Percentiles rank a stretch among this genome's conserved stretches.
Conservation (phyloP, 192 early-diverging fungal genomes). For the Gigaspora rosea region DNA sequence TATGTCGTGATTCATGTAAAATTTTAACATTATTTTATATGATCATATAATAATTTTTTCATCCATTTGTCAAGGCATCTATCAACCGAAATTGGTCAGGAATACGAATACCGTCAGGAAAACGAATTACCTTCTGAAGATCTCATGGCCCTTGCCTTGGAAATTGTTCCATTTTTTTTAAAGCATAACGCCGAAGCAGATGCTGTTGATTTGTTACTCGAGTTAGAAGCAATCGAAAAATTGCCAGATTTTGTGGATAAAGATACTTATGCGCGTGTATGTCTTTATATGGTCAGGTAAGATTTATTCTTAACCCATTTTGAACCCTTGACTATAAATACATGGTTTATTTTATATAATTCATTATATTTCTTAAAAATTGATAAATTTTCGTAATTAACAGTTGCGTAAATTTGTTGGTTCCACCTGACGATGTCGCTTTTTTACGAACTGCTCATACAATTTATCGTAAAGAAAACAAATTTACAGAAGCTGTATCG, state of each 20-base stretch:
- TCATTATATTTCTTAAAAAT: neutral
- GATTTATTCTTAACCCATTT: neutral
- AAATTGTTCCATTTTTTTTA: constrained; percentile 93
- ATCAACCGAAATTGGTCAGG: constrained; percentile 85
- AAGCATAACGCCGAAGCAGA: constrained; percentile 98
- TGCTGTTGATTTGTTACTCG: constrained; percentile 93
- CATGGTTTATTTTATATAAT: neutral
- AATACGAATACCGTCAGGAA: constrained; percentile 72
- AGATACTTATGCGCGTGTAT: constrained; percentile 92
- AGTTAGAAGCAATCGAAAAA: constrained; percentile 82
- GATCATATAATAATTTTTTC: neutral
- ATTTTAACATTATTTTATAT: neutral
- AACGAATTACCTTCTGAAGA: constrained; percentile 58
- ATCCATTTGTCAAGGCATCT: constrained; percentile 68
- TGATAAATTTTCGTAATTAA: neutral
- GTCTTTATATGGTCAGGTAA: constrained; percentile 90
- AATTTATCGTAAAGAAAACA: constrained; percentile 85
- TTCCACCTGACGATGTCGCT: constrained; percentile 84
- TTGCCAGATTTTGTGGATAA: constrained; percentile 86
- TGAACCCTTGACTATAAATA: neutral
- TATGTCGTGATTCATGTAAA: constrained; percentile 32
- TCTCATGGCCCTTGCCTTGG: constrained; percentile 72
- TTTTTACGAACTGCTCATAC: constrained; percentile 85
- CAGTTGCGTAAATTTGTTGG: constrained; percentile 89
- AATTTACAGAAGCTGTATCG: constrained; percentile 81